phyloP scores from a whole-genome alignment of 2,329 filamentous ascomycete species.

The Teratosphaeria gauchensis region DNA sequence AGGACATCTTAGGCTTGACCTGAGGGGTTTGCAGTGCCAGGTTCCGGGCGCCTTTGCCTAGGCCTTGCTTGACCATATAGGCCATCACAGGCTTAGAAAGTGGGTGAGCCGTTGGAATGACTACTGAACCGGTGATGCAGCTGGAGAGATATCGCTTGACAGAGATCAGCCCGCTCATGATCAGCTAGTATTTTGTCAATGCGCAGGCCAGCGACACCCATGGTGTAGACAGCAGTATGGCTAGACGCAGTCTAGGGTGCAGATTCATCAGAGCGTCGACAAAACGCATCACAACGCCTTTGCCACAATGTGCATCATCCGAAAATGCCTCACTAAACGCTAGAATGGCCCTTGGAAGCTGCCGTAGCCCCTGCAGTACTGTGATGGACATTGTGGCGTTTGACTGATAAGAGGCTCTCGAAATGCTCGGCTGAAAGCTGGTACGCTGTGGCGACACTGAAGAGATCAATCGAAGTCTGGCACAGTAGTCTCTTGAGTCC shows the following conservation, averaged over 20 bases:
- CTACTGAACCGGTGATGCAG: neutral
- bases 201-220: neutral
- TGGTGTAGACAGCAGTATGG: neutral
- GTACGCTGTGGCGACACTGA: neutral
- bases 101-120: constrained; percentile 18
- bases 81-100: constrained; percentile 28
- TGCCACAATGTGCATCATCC: neutral
- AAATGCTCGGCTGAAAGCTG: neutral
- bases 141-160: neutral
- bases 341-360: neutral
- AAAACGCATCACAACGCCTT: neutral
- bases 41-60: constrained; percentile 18
- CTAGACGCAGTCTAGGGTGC: neutral
- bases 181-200: neutral
- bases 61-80: constrained; percentile 23
- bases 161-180: neutral
- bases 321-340: neutral
- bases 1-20: constrained; percentile 24
- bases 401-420: neutral
- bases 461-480: neutral
- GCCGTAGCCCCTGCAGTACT: neutral
- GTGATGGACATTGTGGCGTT: neutral
- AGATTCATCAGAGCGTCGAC: neutral
- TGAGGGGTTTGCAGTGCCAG: constrained; percentile 23
- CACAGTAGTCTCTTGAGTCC: neutral